Conservation (phyloP, 116 monocot species). For the Posidonia oceanica region DNA sequence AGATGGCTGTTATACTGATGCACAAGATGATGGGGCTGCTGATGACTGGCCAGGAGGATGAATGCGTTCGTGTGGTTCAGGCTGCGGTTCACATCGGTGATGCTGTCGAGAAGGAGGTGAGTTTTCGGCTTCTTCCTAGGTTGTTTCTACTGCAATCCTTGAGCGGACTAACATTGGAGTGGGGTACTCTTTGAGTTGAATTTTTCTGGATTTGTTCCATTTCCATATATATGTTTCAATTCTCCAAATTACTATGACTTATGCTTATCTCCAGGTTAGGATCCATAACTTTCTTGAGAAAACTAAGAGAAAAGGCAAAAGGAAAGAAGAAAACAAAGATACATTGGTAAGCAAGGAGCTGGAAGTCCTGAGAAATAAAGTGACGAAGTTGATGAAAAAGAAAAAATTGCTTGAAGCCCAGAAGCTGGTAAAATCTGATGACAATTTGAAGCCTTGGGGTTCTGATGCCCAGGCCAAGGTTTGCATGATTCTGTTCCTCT, state of each 20-base stretch:
- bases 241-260: too few species aligned
- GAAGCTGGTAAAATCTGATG: conserved; percentile 45
- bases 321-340: conserved; percentile 20
- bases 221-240: background rate
- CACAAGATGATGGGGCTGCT: conserved; percentile 90
- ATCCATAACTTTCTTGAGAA: conserved; percentile 57
- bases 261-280: conserved; percentile 26
- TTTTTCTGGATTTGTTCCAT: background rate
- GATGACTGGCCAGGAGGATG: conserved; percentile 59
- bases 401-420: conserved; percentile 38
- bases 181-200: background rate
- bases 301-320: conserved; percentile 26
- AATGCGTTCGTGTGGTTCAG: conserved; percentile 60
- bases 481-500: background rate
- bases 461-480: conserved; percentile 82
- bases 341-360: conserved; percentile 16
- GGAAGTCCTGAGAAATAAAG: conserved; percentile 27
- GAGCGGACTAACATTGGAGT: too few species aligned
- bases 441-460: conserved; percentile 56
- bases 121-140: background rate
- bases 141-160: too few species aligned
- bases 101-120: conserved; percentile 83
- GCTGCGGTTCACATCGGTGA: conserved; percentile 73
- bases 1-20: conserved; percentile 85
- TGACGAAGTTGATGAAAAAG: conserved; percentile 42